phyloP scores from a whole-genome alignment of 2,329 filamentous ascomycete species.

The Boeremia lycopersici region DNA sequence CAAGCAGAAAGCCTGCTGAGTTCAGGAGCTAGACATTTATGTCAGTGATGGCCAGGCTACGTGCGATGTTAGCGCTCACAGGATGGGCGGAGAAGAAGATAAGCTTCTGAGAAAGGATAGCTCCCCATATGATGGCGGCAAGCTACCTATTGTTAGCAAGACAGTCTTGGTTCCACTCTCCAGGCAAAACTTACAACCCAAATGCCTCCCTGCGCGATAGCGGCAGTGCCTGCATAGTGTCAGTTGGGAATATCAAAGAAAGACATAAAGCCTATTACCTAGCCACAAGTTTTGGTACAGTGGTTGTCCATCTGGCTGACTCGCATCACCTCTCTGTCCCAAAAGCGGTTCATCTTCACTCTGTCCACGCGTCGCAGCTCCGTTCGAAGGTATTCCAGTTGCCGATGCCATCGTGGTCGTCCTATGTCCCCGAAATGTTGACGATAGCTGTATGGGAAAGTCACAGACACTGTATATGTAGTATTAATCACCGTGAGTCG shows the following conservation, averaged over 20 bases:
- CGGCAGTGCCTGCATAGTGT: constrained; percentile 70
- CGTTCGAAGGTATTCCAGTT: constrained; percentile 66
- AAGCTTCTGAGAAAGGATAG: constrained; percentile 71
- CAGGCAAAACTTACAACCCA: constrained; percentile 62
- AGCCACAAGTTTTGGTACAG: constrained; percentile 74
- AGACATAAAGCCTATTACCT: constrained; percentile 60
- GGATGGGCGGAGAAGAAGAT: constrained; percentile 91
- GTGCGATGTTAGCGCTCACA: constrained; percentile 57
- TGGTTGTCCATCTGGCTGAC: constrained; percentile 68
- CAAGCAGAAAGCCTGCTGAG: constrained; percentile 71
- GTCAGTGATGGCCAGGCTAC: constrained; percentile 14
- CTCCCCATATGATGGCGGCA: constrained; percentile 75
- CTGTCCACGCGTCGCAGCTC: constrained; percentile 32
- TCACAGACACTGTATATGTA: neutral
- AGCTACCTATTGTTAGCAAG: constrained; percentile 55
- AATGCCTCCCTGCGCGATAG: constrained; percentile 78
- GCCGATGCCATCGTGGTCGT: constrained; percentile 67
- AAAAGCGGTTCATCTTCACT: constrained; percentile 73
- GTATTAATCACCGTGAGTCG: neutral
- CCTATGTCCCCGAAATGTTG: neutral
- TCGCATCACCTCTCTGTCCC: constrained; percentile 73
- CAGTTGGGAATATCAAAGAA: constrained; percentile 2
- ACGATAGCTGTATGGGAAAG: neutral
- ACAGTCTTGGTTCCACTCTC: neutral
- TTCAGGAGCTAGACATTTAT: constrained; percentile 54